Evolutionary conservation across 2,329 filamentous ascomycete genomes (phyloP), one percentile per base, ranked within the genome.

Genomic region (Fusarium sp.): DNA sequence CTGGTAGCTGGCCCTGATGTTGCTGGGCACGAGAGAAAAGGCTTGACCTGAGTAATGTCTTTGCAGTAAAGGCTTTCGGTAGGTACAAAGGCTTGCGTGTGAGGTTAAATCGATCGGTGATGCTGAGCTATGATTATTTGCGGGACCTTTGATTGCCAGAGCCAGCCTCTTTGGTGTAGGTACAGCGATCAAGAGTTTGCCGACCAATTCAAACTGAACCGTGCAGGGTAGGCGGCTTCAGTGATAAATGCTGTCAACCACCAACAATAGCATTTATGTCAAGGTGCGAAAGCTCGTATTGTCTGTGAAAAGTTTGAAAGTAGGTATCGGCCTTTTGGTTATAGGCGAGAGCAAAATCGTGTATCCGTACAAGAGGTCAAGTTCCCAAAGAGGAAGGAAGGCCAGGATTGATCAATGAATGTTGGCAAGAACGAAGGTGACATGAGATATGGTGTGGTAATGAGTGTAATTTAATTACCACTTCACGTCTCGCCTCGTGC

Each of bases 401-500:
- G 44, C 9, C 41, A 20, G 40, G 24, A 52, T 30, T 26, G 47
- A 24, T 49, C 54, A 66, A 51, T 22, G 39, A 22, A 48, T 56
- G 57, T 41, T 28, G 14, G 37, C 49, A 60, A 59, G 53, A 62
- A 62, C 24, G 65, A 51, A 64, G 45, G 51, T 61, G 63, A 65
- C 62, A 62, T 65, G 58, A 58, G 50, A 67, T 76, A 75, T 75
- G 28, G 41, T 47, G 17, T 78, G 76, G 17, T 26, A 11, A 15
- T 10, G 13, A 11, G 6, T 76, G 77, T 74, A 75, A 76, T 75
- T 73, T 75, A 74, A 79, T 72, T 72, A 75, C 76, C 71, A 77
- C 75, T 78, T 79, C 76, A 71, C 77, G 76, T 79, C 78, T 81
- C 78, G 79, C 81, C 78, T 79, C 80, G 81, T 81, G 71, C 71